A percentile compares a stretch with the other conserved stretches of the same genome.
These are phyloP conservation scores for Kregervanrija pseudodelftensis DNA, from an alignment of 805 yeast species.

Conservation along the genomic window DNA sequence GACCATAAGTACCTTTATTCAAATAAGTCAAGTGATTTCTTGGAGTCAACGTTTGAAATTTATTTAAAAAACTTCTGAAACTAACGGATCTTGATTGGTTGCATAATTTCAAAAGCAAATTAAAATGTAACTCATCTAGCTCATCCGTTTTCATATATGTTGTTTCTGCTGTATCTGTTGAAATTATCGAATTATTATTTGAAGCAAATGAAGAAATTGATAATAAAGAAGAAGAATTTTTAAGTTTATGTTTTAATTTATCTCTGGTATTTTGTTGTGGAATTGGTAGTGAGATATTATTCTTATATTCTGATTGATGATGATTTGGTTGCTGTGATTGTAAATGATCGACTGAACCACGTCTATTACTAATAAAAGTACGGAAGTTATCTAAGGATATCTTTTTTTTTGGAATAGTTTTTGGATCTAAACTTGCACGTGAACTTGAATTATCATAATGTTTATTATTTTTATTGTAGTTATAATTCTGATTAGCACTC, in stretches of 20 bases:
- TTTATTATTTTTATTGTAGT: neutral
- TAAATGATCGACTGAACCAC: slow-evolving; percentile 16
- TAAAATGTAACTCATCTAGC: slow-evolving; percentile 27
- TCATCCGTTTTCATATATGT: slow-evolving; percentile 27
- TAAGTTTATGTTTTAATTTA: slow-evolving; percentile 45
- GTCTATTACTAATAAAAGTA: slow-evolving; percentile 4
- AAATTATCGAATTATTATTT: slow-evolving; percentile 1
- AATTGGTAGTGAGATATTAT: slow-evolving; percentile 50
- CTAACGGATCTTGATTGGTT: slow-evolving; percentile 25
- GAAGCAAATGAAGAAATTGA: slow-evolving; percentile 30
- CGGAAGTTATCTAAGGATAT: slow-evolving; percentile 23
- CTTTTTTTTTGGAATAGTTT: slow-evolving; percentile 2
- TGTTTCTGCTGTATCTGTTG: neutral
- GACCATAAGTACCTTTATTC: neutral
- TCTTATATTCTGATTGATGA: slow-evolving; percentile 11
- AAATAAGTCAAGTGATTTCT: slow-evolving; percentile 7
- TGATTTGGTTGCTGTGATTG: slow-evolving; percentile 15
- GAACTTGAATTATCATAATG: neutral
- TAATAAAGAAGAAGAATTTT: slow-evolving; percentile 42
- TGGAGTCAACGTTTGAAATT: slow-evolving; percentile 8
- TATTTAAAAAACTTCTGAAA: slow-evolving; percentile 25
- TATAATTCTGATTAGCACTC: too few relatives aligned
- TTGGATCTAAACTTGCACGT: neutral
- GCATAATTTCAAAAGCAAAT: slow-evolving; percentile 31
- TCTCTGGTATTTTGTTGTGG: slow-evolving; percentile 50